phyloP scores from a whole-genome alignment of 441 rosid species.

The Omphalea diandra region DNA sequence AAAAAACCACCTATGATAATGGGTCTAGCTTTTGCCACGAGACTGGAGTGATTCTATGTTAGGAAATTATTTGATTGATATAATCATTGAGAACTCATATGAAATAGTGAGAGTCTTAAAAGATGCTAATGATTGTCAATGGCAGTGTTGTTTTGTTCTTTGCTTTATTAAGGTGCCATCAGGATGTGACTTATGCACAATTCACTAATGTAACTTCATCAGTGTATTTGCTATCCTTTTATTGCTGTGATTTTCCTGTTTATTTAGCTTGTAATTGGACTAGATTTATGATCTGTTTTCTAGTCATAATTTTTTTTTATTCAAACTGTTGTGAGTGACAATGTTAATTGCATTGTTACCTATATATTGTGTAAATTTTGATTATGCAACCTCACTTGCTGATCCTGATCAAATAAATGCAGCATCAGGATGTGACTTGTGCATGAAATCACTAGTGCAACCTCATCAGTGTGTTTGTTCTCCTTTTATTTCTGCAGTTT shows the following conservation, averaged over 20 bases:
- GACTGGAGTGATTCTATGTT: background rate
- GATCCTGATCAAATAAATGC: no score
- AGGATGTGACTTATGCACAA: no score
- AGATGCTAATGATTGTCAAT: conserved; percentile 9
- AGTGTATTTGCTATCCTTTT: background rate
- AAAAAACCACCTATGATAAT: background rate
- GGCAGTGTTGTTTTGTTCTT: no score
- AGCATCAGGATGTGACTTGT: no score
- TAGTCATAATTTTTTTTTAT: background rate
- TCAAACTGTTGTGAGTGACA: background rate
- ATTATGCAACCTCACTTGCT: no score
- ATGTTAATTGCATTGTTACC: no score
- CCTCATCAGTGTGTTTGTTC: no score
- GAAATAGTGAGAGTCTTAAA: background rate
- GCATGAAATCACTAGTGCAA: no score
- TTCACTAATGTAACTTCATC: background rate
- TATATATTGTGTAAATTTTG: no score
- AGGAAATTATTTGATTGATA: background rate
- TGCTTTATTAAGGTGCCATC: no score
- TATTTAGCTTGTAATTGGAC: background rate
- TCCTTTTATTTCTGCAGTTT: no score
- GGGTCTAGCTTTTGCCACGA: background rate
- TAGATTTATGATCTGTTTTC: background rate
- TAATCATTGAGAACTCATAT: background rate
- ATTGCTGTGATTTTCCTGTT: background rate